Percentiles rank a stretch among this genome's conserved stretches.
phyloP scores from a whole-genome alignment of 148 eudicot species.

The Camellia sinensis region DNA sequence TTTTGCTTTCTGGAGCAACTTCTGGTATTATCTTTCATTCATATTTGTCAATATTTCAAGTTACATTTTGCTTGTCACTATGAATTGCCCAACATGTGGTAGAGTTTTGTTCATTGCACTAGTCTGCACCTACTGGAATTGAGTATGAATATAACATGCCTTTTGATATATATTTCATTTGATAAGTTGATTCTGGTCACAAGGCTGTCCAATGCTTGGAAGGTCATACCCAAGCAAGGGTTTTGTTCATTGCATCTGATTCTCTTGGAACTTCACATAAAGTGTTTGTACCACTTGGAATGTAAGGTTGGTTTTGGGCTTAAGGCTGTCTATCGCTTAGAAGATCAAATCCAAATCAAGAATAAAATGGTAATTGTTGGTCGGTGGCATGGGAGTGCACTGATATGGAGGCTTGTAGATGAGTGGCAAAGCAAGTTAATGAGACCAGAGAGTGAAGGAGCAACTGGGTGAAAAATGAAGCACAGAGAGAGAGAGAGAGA shows the following conservation, averaged over 20 bases:
- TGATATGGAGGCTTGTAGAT: too few species aligned
- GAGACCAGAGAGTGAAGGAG: too few species aligned
- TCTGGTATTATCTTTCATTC: slow-evolving; percentile 37
- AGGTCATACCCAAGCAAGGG: too few species aligned
- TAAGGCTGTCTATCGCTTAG: background rate
- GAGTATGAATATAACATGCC: background rate
- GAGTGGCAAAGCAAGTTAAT: too few species aligned
- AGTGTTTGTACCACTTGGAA: background rate
- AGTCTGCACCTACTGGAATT: background rate
- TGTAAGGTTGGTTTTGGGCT: background rate
- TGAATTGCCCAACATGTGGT: background rate
- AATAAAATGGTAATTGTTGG: background rate
- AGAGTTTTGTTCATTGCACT: background rate
- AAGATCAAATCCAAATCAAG: slow-evolving; percentile 8
- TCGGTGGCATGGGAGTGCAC: too few species aligned
- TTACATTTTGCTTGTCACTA: background rate
- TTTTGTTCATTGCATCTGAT: background rate
- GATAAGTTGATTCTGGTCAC: background rate
- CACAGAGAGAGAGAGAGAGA: background rate
- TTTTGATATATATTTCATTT: background rate
- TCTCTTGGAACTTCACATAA: background rate
- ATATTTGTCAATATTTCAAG: background rate
- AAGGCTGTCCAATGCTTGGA: background rate
- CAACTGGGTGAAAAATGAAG: background rate
- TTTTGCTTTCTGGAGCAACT: slow-evolving; percentile 60